Conservation (phyloP, 192 early-diverging fungal genomes). For the Neocallimastix lanati region DNA sequence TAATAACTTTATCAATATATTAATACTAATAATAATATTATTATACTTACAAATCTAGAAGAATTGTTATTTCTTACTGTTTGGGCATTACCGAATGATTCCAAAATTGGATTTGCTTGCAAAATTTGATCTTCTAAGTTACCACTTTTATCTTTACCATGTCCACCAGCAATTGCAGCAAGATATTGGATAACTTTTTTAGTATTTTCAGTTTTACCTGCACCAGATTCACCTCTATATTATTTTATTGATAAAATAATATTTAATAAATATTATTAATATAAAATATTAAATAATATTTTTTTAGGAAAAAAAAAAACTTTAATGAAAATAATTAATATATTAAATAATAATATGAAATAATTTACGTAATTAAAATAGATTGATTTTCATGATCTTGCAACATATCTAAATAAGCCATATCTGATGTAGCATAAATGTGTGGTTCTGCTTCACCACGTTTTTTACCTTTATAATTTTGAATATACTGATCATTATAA, state of each 20-base stretch:
- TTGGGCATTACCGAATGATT: slow-evolving; percentile 96
- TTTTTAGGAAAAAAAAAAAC: no score
- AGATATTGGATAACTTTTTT: slow-evolving; percentile 98
- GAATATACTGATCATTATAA: slow-evolving; percentile 62
- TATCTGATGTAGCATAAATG: slow-evolving; percentile 81
- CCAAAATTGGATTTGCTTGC: slow-evolving; percentile 91
- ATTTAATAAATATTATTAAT: no score
- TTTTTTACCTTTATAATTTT: slow-evolving; percentile 48
- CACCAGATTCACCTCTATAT: slow-evolving; percentile 84
- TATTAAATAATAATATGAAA: not conserved
- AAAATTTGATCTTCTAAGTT: slow-evolving; percentile 80
- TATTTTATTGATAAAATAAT: no score
- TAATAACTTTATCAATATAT: no score
- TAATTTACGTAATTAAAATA: slow-evolving; percentile 78
- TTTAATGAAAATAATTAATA: no score
- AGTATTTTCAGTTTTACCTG: slow-evolving; percentile 98
- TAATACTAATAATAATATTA: not conserved
- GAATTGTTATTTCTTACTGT: slow-evolving; percentile 98
- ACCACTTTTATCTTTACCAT: slow-evolving; percentile 10
- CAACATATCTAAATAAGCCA: slow-evolving; percentile 90
- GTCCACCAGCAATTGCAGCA: slow-evolving; percentile 61
- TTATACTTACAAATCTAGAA: slow-evolving; percentile 67
- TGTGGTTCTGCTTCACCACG: slow-evolving; percentile 64
- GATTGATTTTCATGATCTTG: slow-evolving; percentile 86
- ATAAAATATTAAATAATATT: no score